Base-by-base conservation (phyloP, 169 alveolate genomes). In the Plasmodium gallinaceum region DNA sequence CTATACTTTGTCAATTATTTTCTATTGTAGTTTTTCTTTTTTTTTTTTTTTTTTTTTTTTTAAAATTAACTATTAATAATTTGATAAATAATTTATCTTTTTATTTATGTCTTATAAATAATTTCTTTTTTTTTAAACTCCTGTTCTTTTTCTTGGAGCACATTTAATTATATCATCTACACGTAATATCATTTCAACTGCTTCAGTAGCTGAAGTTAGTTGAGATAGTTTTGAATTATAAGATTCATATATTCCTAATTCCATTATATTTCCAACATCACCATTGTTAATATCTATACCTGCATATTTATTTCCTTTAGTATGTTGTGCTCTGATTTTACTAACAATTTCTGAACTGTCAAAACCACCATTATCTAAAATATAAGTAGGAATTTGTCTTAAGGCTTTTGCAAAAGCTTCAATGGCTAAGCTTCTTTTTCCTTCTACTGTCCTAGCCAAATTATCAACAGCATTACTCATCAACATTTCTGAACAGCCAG, bases 391-490 rank as follows among this genome's bases (percentile, higher is more conserved):
- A 32, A 99, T 94, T 83, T 96, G 96, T 88, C 99, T 95, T 69
- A 99, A 94, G 20, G 99, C 99, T 88, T 95, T 96, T 22, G 99
- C 99, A 90, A 93, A 99, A 24, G 99, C 99, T 96, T 99, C 99
- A 46, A 99, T 97, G 8, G 99, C 99, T 42, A 98, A 92, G 42
- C 99, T 97, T 94, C 96, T 95, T 93, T 98, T 98, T 37, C 99
- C 99, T 86, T 97, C 99, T 20, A 96, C 97, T 10, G 95, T 93
- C 80, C 96, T 94, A 24, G 99, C 99, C 22, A 96, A 92, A 70
- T 97, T 97, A 46, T 97, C 99, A 16, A 98, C 99, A 12, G 99
- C 98, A 22, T 95, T 94, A n/a, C 99, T 98, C 99, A 99, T 98
- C 71, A 93, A 95, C 96, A 99, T 97, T 91, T 98, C 99, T 46